Conservation (phyloP, 306 rosid species). For the Acacia crassicarpa region DNA sequence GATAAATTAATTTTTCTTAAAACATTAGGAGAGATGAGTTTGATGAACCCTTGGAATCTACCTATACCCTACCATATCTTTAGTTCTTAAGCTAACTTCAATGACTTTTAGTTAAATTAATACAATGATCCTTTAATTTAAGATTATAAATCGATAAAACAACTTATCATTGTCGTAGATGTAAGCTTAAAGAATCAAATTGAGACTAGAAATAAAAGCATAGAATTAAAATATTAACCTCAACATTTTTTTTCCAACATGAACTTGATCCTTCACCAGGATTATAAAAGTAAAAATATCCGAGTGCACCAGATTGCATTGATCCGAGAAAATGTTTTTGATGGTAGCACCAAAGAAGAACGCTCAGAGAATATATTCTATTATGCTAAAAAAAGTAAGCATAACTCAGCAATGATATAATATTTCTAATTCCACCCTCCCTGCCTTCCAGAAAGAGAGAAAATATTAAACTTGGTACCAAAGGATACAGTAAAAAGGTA, state of each 20-base stretch:
- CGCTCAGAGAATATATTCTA: background rate
- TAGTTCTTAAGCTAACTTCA: background rate
- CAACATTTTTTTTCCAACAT: background rate
- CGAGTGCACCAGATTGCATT: background rate
- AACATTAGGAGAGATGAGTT: background rate
- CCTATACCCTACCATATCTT: background rate
- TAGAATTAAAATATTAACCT: background rate
- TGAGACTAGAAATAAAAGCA: background rate
- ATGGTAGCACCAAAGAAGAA: background rate
- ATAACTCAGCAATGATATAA: constrained; percentile 2
- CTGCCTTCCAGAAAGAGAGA: background rate
- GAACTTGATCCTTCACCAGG: background rate
- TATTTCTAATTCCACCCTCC: background rate
- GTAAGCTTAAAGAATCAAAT: background rate
- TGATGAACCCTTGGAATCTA: no score
- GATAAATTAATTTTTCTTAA: background rate
- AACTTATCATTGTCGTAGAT: background rate
- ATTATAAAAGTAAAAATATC: background rate
- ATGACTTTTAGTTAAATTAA: background rate
- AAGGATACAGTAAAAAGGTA: background rate
- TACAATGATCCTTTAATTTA: background rate
- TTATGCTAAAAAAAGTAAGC: background rate
- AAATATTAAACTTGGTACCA: background rate
- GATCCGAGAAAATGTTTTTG: background rate
- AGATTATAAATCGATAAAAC: background rate